Evolutionary conservation across 2,329 filamentous ascomycete species (phyloP).

Genomic region (Colletotrichum echinochloae): DNA sequence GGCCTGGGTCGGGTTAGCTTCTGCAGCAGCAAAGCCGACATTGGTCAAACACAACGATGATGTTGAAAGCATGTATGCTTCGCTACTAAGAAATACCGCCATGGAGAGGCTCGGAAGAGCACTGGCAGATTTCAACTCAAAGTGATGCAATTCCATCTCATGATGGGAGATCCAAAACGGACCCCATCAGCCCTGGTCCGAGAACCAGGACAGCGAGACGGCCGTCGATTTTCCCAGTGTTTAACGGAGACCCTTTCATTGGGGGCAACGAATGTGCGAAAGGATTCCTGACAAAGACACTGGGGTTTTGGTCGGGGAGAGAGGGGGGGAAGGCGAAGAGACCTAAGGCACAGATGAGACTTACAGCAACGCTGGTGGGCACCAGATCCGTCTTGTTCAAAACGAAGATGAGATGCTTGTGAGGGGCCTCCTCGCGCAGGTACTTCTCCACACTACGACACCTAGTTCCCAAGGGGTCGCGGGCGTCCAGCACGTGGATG

Average conservation of each 20-base stretch:
- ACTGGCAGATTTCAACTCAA: conserved; percentile 96
- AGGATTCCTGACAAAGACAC: conserved; percentile 88
- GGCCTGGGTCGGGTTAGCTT: conserved; percentile 70
- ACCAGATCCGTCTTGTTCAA: conserved; percentile 94
- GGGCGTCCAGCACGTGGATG: conserved; percentile 91
- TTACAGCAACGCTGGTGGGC: conserved; percentile 93
- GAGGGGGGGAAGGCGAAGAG: conserved; percentile 37
- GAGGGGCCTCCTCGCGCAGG: conserved; percentile 89
- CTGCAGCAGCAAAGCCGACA: conserved; percentile 31
- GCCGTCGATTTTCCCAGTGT: conserved; percentile 93
- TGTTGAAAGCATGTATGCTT: conserved; percentile 75
- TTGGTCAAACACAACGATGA: conserved; percentile 24
- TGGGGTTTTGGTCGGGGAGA: conserved; percentile 66
- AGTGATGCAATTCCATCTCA: conserved; percentile 85
- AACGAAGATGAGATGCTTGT: conserved; percentile 94
- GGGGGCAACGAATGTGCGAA: conserved; percentile 65
- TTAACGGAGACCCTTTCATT: conserved; percentile 96
- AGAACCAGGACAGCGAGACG: conserved; percentile 76
- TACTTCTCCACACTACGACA: conserved; percentile 88
- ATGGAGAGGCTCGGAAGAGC: conserved; percentile 58
- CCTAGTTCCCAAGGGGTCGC: conserved; percentile 89
- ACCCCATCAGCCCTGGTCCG: conserved; percentile 77
- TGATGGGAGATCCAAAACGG: conserved; percentile 90
- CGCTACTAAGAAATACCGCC: conserved; percentile 98
- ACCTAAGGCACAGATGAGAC: conserved; percentile 60